phyloP scores from a whole-genome alignment of 768 basidiomycete species.

The Gautieria morchelliformis region DNA sequence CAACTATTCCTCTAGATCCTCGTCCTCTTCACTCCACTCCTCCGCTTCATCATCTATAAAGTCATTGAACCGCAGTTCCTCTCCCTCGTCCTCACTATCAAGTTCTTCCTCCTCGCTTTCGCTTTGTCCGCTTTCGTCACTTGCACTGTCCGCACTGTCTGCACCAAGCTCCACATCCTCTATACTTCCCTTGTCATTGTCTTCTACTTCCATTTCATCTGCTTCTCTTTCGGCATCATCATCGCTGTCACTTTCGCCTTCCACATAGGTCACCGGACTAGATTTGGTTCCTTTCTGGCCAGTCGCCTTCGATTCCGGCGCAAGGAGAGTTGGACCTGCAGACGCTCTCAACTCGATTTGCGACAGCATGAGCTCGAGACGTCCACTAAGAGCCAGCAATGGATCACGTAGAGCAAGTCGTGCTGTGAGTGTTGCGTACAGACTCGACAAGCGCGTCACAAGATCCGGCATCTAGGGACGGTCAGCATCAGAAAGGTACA shows the following conservation, averaged over 20 bases:
- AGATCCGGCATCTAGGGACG: constrained; percentile 76
- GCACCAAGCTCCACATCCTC: constrained; percentile 72
- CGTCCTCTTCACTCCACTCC: constrained; percentile 6
- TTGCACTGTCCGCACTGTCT: constrained; percentile 45
- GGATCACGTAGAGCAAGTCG: constrained; percentile 67
- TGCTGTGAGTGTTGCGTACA: constrained; percentile 73
- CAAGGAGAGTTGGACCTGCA: constrained; percentile 48
- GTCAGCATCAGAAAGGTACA: constrained; percentile 10
- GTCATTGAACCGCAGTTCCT: constrained; percentile 29
- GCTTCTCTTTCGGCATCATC: constrained; percentile 42
- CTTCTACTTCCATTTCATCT: constrained; percentile 51
- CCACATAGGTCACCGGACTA: constrained; percentile 48
- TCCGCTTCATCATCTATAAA: constrained; percentile 55
- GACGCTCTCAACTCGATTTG: constrained; percentile 87
- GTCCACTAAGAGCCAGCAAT: constrained; percentile 76
- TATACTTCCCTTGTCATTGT: constrained; percentile 62
- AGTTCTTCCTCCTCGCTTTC: constrained; percentile 33
- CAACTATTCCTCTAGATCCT: background rate
- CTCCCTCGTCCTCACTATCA: constrained; percentile 41
- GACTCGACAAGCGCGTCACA: constrained; percentile 72
- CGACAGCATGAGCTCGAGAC: constrained; percentile 86
- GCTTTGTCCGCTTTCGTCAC: constrained; percentile 35
- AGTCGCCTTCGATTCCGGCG: constrained; percentile 30
- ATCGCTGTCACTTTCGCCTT: constrained; percentile 72
- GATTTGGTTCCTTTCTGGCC: constrained; percentile 23